Evolutionary conservation across 257 asterid genomes (phyloP).

Genomic region (Ligustrum vulgare): DNA sequence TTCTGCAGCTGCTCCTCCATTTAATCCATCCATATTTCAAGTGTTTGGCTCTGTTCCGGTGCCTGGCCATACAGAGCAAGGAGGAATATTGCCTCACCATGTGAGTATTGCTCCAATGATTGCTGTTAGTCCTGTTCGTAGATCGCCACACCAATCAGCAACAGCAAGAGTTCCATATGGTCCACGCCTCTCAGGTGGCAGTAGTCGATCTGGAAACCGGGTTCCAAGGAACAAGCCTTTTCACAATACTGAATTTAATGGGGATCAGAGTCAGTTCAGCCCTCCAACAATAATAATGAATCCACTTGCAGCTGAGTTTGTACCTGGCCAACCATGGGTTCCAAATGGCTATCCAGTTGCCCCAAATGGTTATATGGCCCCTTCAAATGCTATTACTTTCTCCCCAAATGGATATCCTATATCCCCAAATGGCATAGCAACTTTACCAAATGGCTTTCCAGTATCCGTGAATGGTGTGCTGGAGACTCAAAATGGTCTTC

Average conservation of each 20-base stretch:
- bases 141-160: slow-evolving; percentile 83
- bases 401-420: slow-evolving; percentile 41
- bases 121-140: slow-evolving; percentile 58
- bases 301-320: slow-evolving; percentile 77
- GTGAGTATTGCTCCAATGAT: slow-evolving; percentile 56
- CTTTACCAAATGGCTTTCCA: slow-evolving; percentile 39
- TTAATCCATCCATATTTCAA: slow-evolving; percentile 59
- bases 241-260: slow-evolving; percentile 51
- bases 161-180: slow-evolving; percentile 76
- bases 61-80: slow-evolving; percentile 58
- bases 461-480: slow-evolving; percentile 33
- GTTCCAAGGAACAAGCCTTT: slow-evolving; percentile 63
- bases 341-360: slow-evolving; percentile 59
- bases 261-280: slow-evolving; percentile 51
- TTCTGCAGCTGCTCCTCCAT: slow-evolving; percentile 87
- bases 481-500: slow-evolving; percentile 40
- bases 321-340: slow-evolving; percentile 77
- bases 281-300: slow-evolving; percentile 62
- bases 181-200: slow-evolving; percentile 77
- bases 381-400: slow-evolving; percentile 44
- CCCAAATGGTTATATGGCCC: slow-evolving; percentile 59
- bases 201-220: slow-evolving; percentile 61
- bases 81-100: slow-evolving; percentile 78
- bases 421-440: slow-evolving; percentile 38
- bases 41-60: slow-evolving; percentile 58